Evolutionary conservation across 108 stramenopile species (phyloP).

Genomic region (Licmophora abbreviata): DNA sequence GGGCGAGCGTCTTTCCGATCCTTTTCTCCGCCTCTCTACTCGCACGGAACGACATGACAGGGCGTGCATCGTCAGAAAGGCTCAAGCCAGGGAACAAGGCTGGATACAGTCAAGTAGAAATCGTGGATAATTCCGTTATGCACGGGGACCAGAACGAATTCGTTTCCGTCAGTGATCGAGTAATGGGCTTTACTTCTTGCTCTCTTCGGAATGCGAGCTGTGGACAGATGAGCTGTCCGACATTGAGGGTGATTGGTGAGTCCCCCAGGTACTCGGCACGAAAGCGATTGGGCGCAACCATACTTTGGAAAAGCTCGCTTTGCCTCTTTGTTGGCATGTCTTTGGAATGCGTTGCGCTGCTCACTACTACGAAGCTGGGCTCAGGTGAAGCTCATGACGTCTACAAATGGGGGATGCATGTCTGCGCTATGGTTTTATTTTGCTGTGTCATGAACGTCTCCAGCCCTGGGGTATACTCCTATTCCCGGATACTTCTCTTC

Average conservation of each 20-base stretch:
- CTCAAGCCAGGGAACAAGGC: too few relatives aligned
- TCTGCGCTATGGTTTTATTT: constrained; percentile 2
- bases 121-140: too few relatives aligned
- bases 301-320: background rate
- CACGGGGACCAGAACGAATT: too few relatives aligned
- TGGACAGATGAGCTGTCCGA: too few relatives aligned
- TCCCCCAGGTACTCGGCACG: background rate
- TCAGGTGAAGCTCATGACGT: background rate
- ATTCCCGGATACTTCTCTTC: background rate
- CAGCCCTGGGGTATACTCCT: constrained; percentile 3
- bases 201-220: too few relatives aligned
- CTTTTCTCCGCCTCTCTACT: background rate
- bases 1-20: background rate
- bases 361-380: background rate
- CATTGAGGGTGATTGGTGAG: background rate
- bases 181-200: too few relatives aligned
- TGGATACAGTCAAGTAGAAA: too few relatives aligned
- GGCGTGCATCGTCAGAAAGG: too few relatives aligned
- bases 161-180: too few relatives aligned
- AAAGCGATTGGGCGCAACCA: constrained; percentile 1
- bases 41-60: too few relatives aligned
- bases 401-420: constrained; percentile 9
- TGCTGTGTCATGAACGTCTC: constrained; percentile 2
- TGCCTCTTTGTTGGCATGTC: constrained; percentile 5
- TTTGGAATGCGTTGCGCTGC: background rate